These are phyloP conservation scores for Lonicera japonica DNA, from an alignment of 129 eudicot species.

Conservation along the genomic window DNA sequence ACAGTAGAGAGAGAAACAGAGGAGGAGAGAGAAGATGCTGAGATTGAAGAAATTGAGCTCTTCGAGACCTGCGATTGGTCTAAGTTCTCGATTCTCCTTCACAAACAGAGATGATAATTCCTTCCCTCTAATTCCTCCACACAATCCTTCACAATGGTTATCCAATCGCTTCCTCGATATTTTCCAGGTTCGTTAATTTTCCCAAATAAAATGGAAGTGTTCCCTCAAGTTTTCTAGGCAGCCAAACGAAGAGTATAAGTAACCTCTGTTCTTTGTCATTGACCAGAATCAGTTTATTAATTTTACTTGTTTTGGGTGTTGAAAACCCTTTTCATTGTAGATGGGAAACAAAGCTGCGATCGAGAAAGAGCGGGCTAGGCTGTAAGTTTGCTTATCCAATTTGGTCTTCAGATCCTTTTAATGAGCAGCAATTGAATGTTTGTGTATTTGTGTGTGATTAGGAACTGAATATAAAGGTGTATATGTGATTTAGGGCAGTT, in stretches of 20 bases:
- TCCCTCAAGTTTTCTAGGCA: neutral
- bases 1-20: slow-evolving; percentile 6
- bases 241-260: neutral
- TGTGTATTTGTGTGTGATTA: neutral
- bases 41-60: slow-evolving; percentile 36
- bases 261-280: neutral
- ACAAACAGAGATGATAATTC: slow-evolving; percentile 15
- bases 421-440: neutral
- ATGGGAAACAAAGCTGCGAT: slow-evolving; percentile 72
- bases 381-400: slow-evolving; percentile 38
- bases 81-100: slow-evolving; percentile 18
- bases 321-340: slow-evolving; percentile 41
- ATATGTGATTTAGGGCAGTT: slow-evolving; percentile 79
- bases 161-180: slow-evolving; percentile 71
- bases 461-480: slow-evolving; percentile 20
- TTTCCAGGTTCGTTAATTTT: slow-evolving; percentile 43
- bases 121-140: slow-evolving; percentile 17
- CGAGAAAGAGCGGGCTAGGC: slow-evolving; percentile 87
- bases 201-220: neutral
- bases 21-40: slow-evolving; percentile 32
- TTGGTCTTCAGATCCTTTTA: neutral
- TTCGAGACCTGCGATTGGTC: slow-evolving; percentile 24
- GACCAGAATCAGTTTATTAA: neutral
- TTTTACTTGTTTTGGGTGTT: slow-evolving; percentile 7
- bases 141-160: slow-evolving; percentile 46